Evolutionary conservation across 2,329 filamentous ascomycete genomes (phyloP).

Genomic region (Botryosphaeria dothidea): DNA sequence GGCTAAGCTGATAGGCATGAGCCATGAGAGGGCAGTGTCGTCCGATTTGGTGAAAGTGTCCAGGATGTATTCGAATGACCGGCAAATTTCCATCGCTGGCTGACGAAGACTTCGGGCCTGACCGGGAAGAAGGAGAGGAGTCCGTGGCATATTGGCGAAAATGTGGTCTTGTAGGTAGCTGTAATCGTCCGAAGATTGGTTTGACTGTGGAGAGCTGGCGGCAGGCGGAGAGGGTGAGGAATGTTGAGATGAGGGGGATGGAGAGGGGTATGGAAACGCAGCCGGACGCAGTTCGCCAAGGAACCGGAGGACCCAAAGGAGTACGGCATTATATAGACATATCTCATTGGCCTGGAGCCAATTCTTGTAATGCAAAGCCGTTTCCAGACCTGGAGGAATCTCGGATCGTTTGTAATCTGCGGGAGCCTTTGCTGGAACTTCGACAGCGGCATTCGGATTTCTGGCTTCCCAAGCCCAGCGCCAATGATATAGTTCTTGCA

Average conservation of each 20-base stretch:
- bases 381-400: slow-evolving; percentile 13
- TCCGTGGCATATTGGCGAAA: not conserved
- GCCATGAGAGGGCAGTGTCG: slow-evolving; percentile 20
- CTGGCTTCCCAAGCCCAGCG: slow-evolving; percentile 21
- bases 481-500: slow-evolving; percentile 22
- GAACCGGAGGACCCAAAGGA: slow-evolving; percentile 20
- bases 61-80: slow-evolving; percentile 21
- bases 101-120: slow-evolving; percentile 17
- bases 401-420: not conserved
- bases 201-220: not conserved
- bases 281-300: slow-evolving; percentile 9
- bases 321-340: slow-evolving; percentile 21
- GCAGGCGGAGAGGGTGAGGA: not conserved
- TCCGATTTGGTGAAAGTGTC: not conserved
- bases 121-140: slow-evolving; percentile 19
- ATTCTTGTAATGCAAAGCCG: slow-evolving; percentile 16
- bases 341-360: slow-evolving; percentile 21
- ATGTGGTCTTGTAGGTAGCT: not conserved
- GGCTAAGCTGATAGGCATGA: slow-evolving; percentile 23
- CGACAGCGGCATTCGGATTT: slow-evolving; percentile 20
- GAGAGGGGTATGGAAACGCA: not conserved
- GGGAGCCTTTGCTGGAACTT: slow-evolving; percentile 5
- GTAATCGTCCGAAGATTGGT: not conserved
- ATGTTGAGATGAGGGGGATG: not conserved
- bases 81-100: slow-evolving; percentile 22